phyloP scores from a whole-genome alignment of 208 protist genomes.

The Trichomonas vaginalis region DNA sequence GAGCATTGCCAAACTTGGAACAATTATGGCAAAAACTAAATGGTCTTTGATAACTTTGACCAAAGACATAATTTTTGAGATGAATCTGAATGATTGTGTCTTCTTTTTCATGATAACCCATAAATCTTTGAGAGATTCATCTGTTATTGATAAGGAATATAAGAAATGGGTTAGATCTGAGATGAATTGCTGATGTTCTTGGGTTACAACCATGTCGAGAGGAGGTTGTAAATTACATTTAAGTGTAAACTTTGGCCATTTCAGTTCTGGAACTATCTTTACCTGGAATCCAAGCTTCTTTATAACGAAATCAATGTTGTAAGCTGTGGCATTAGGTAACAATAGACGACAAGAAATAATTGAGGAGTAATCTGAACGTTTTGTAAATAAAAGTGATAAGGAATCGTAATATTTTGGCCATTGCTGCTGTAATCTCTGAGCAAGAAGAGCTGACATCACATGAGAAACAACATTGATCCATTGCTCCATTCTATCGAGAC shows the following conservation, averaged over 20 bases:
- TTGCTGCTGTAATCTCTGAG: neutral
- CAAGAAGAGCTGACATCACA: neutral
- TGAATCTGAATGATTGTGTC: neutral
- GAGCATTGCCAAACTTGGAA: neutral
- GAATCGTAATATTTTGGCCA: neutral
- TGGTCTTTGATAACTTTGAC: neutral
- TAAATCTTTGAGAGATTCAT: neutral
- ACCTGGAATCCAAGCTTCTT: neutral
- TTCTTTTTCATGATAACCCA: neutral
- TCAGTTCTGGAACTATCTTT: neutral
- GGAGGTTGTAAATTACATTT: neutral
- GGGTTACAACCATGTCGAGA: neutral
- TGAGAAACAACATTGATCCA: neutral
- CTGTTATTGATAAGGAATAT: neutral
- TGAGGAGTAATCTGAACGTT: neutral
- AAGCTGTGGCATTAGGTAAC: neutral
- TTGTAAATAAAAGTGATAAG: neutral
- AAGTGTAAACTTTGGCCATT: neutral
- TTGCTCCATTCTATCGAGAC: neutral
- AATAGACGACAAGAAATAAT: neutral
- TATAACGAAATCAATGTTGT: neutral
- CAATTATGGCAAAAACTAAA: neutral
- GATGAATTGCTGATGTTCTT: neutral
- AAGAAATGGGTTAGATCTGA: neutral
- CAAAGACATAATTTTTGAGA: neutral